Conservation (phyloP, 805 yeast species). For the Candida nemodendra region DNA sequence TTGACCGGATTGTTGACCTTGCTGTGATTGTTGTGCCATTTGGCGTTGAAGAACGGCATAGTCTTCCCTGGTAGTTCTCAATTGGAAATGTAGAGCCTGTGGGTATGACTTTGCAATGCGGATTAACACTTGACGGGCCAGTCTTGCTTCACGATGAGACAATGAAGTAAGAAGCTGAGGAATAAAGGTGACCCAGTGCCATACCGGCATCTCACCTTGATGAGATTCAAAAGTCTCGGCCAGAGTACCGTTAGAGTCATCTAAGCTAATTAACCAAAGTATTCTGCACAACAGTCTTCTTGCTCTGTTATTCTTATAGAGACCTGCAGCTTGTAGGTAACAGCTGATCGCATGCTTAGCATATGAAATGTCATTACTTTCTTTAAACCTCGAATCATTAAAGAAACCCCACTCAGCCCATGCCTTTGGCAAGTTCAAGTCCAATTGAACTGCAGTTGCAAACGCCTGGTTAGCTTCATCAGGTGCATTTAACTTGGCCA, state of each 20-base stretch:
- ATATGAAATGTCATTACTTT: conserved; percentile 70
- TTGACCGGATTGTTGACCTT: conserved; percentile 11
- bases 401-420: conserved; percentile 99
- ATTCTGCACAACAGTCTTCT: conserved; percentile 85
- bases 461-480: conserved; percentile 98
- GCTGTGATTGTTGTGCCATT: conserved; percentile 34
- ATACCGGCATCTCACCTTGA: conserved; percentile 95
- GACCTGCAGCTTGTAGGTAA: conserved; percentile 95
- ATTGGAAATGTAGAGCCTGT: conserved; percentile 94
- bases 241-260: conserved; percentile 77
- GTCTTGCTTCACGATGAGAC: conserved; percentile 85
- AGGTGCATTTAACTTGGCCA: conserved; percentile 82
- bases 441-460: conserved; percentile 96
- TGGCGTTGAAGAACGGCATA: conserved; percentile 84
- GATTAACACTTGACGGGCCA: conserved; percentile 84
- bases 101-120: conserved; percentile 96
- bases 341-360: conserved; percentile 96
- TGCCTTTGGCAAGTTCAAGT: conserved; percentile 90
- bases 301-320: conserved; percentile 89
- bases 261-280: conserved; percentile 89
- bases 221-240: conserved; percentile 87
- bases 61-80: conserved; percentile 93
- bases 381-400: conserved; percentile 84
- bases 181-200: conserved; percentile 98
- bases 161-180: conserved; percentile 90